These are phyloP conservation scores for Chloris gayana DNA, from an alignment of 176 grass and related monocot species.

Conservation along the genomic window DNA sequence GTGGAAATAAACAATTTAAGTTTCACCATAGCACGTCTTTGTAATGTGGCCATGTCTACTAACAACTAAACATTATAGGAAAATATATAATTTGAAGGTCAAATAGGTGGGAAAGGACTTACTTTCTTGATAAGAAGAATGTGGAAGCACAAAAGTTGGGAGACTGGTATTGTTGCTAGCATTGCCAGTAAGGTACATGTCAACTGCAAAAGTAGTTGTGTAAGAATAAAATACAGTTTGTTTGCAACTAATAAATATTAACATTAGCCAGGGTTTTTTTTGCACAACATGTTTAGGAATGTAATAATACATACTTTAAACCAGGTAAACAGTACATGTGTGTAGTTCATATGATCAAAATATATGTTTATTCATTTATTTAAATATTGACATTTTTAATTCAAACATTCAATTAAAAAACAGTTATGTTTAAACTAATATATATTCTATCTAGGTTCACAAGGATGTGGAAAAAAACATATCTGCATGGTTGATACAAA, in stretches of 20 bases:
- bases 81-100: neutral
- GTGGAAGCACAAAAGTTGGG: conserved; percentile 83
- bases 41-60: neutral
- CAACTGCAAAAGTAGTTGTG: conserved; percentile 39
- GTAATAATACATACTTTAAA: neutral
- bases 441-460: neutral
- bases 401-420: neutral
- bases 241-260: neutral
- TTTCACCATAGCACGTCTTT: neutral
- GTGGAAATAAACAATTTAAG: neutral
- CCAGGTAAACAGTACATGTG: neutral
- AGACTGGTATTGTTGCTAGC: conserved; percentile 67
- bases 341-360: neutral
- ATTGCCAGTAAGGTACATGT: conserved; percentile 71
- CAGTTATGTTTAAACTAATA: neutral
- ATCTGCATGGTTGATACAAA: neutral
- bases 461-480: neutral
- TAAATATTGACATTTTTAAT: neutral
- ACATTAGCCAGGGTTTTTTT: neutral
- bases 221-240: conserved; percentile 4
- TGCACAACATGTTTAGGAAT: neutral
- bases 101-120: neutral
- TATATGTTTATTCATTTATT: neutral
- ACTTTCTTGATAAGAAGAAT: conserved; percentile 84
- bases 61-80: neutral